Evolutionary conservation across 2,329 filamentous ascomycete species (phyloP).

Genomic region (Claviceps fusiformis): DNA sequence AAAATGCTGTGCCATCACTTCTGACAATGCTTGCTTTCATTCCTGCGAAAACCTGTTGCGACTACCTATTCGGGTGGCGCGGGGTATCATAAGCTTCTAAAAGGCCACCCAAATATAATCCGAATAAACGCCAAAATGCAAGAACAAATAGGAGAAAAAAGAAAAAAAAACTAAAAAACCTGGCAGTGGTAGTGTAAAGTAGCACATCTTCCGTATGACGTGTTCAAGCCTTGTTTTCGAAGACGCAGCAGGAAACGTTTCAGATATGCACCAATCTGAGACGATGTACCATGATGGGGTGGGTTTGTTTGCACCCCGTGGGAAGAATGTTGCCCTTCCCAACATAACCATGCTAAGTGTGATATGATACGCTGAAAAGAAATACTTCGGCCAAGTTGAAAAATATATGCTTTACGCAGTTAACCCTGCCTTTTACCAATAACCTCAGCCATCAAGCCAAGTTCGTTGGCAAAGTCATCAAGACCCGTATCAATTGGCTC

Average conservation of each 20-base stretch:
- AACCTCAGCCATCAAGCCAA: slow-evolving; percentile 37
- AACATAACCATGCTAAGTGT: no score
- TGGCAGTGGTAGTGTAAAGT: background rate
- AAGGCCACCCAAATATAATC: background rate
- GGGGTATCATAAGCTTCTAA: slow-evolving; percentile 5
- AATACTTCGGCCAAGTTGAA: no score
- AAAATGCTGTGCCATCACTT: background rate
- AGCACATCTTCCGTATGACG: background rate
- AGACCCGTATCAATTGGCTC: slow-evolving; percentile 23
- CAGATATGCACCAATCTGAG: no score
- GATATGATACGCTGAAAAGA: no score
- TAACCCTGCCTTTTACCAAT: slow-evolving; percentile 22
- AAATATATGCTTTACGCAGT: no score
- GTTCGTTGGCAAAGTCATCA: slow-evolving; percentile 30
- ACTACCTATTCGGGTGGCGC: background rate
- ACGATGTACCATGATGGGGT: no score
- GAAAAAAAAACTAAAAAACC: background rate
- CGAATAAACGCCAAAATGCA: background rate
- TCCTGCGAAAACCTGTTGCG: background rate
- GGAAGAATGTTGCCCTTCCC: no score
- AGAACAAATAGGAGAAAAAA: background rate
- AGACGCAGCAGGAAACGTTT: background rate
- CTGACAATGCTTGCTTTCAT: background rate
- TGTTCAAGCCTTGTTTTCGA: background rate
- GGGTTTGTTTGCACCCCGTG: no score